Conservation (phyloP, 345 rosid species). For the Gossypium turneri region DNA sequence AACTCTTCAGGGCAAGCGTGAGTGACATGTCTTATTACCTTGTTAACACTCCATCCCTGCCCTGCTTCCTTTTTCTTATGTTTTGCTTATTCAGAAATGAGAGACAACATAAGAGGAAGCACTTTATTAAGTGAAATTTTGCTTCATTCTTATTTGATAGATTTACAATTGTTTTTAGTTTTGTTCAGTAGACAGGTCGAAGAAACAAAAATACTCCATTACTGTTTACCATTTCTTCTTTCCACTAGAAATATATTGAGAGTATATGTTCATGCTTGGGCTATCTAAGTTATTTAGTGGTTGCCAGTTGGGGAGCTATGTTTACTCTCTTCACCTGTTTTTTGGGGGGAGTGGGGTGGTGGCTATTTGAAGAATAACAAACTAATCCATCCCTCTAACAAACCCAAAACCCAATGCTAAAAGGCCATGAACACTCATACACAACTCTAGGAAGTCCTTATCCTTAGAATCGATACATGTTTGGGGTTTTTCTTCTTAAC, state of each 20-base stretch:
- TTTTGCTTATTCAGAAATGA: not conserved
- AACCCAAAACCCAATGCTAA: too few relatives aligned
- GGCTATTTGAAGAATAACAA: too few relatives aligned
- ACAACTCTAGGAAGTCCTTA: too few relatives aligned
- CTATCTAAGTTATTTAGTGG: not conserved
- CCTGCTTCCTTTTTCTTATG: not conserved
- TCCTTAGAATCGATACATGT: too few relatives aligned
- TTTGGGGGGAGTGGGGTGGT: too few relatives aligned
- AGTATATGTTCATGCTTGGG: not conserved
- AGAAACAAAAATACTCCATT: not conserved
- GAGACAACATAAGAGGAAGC: not conserved
- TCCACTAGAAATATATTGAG: not conserved
- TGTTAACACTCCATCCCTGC: not conserved
- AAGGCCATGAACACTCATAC: too few relatives aligned
- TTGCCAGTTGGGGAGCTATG: too few relatives aligned
- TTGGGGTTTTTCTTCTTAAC: too few relatives aligned
- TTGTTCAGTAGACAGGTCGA: not conserved
- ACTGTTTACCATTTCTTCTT: not conserved
- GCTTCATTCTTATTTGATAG: not conserved
- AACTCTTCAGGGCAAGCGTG: conserved; percentile 88
- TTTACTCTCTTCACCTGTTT: too few relatives aligned
- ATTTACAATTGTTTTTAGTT: not conserved
- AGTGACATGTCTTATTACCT: conserved; percentile 30
- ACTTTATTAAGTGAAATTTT: not conserved
- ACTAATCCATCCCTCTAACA: not conserved